Base-by-base conservation (phyloP, 768 basidiomycete species). In the Naematelia aurantialba region DNA sequence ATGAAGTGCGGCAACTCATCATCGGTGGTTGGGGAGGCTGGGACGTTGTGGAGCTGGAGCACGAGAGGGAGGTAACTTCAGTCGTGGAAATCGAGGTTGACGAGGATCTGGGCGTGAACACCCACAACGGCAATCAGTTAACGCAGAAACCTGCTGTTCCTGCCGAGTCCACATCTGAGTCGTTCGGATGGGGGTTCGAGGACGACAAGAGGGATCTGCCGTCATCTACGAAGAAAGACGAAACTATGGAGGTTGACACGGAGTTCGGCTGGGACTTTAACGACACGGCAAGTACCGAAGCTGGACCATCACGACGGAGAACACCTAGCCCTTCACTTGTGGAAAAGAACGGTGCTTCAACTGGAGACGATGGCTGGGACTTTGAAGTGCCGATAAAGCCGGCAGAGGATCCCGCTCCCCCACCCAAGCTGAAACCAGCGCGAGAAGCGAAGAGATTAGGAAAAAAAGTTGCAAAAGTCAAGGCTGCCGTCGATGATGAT, bases 391-490 rank as follows among this genome's bases (percentile, higher is more conserved):
- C 62, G 75, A 74, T 22, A 75, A 25, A 82, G 50, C 48, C 45
- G 21, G 59, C 51, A 24, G 56, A 56, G 17, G 27, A 79, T 78
- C 24, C 81, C 82, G 45, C 46, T 21, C 82, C 82, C 42, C 66
- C 86, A 45, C 78, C 75, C 45, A 80, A 83, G 26, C 84, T 85
- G 69, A 83, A 84, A 44, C 80, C 84, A 11, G 79, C 91, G 34
- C 77, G 79, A 13, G 90, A 92, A 76, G 86, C 86, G 45, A 82
- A 70, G 49, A 52, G 62, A 45, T 44, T 74, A 19, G 72, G 72
- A 11, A 74, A 70, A 55, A 73, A 67, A 45, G 62, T 69, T 5
- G 69, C 71, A 0, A 69, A 67, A 50, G 65, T 60, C n/a, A 63
- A 64, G 52, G 45, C 49, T 25, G 46, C 46, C 17, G 60, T 59